These are phyloP conservation scores for Cantharellus anzutake DNA, from an alignment of 768 basidiomycete genomes.

Conservation along the genomic window DNA sequence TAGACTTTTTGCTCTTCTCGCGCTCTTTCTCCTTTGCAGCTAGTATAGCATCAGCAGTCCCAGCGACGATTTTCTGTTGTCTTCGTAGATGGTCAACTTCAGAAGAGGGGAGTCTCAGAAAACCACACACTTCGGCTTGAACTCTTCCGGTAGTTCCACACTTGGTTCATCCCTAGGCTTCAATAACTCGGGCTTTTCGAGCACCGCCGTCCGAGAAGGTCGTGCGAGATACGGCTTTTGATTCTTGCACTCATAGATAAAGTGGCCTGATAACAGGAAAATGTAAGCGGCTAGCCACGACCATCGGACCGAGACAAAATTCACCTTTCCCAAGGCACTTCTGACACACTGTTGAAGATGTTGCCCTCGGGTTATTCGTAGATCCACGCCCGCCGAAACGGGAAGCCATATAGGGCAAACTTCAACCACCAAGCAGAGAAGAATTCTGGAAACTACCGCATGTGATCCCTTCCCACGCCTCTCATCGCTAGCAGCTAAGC, in stretches of 20 bases:
- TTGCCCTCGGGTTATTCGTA: constrained; percentile 41
- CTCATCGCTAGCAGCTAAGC: too few relatives aligned
- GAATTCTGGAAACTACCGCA: too few relatives aligned
- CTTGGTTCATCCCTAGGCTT: constrained; percentile 56
- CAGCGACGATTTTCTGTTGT: not conserved
- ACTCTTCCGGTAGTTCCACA: constrained; percentile 80
- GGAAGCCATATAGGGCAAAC: not conserved
- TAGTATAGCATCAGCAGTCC: constrained; percentile 53
- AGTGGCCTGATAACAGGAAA: constrained; percentile 42
- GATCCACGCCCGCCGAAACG: constrained; percentile 21
- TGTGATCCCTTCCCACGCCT: too few relatives aligned
- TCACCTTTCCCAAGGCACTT: constrained; percentile 57
- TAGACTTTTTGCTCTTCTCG: constrained; percentile 20
- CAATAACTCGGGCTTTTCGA: constrained; percentile 54
- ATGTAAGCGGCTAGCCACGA: not conserved
- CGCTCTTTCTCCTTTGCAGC: constrained; percentile 68
- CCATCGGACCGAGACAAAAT: constrained; percentile 6
- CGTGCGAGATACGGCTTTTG: constrained; percentile 65
- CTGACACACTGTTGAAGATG: constrained; percentile 54
- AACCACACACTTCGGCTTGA: constrained; percentile 49
- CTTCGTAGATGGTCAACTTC: not conserved
- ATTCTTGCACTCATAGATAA: constrained; percentile 78
- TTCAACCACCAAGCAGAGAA: too few relatives aligned
- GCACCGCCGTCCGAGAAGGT: constrained; percentile 73
- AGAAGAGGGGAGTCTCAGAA: not conserved